These are phyloP conservation scores for Cryphonectria japonica DNA, from an alignment of 2,329 filamentous ascomycete species.

Conservation along the genomic window DNA sequence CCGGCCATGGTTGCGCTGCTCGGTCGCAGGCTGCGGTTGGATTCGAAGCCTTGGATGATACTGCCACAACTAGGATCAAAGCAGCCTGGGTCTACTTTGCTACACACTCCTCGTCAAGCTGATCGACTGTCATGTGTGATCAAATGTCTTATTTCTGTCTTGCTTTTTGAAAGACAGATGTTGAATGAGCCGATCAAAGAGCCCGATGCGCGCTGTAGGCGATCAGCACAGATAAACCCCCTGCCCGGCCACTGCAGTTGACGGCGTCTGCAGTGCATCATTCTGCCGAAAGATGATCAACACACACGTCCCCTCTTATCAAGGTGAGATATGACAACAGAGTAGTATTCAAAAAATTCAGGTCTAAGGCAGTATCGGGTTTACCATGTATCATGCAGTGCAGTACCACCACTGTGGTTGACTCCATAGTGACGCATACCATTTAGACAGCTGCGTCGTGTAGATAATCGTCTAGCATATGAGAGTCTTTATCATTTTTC, in stretches of 20 bases:
- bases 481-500: background rate
- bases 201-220: background rate
- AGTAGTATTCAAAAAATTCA: background rate
- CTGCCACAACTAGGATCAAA: background rate
- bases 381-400: no score
- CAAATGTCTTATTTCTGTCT: background rate
- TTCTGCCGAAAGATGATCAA: background rate
- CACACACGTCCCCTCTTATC: background rate
- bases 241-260: background rate
- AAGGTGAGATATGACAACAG: background rate
- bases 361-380: background rate
- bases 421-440: background rate
- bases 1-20: slow-evolving; percentile 12
- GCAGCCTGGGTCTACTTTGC: background rate
- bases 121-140: background rate
- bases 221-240: slow-evolving; percentile 1
- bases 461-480: background rate
- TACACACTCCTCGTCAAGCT: background rate
- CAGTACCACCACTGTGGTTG: no score
- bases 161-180: background rate
- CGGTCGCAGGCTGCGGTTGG: background rate
- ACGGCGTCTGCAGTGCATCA: background rate
- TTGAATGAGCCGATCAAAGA: background rate
- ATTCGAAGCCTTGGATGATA: background rate
- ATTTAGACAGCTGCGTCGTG: background rate